phyloP scores from a whole-genome alignment of 257 asterid species.

The Cinchona pubescens region DNA sequence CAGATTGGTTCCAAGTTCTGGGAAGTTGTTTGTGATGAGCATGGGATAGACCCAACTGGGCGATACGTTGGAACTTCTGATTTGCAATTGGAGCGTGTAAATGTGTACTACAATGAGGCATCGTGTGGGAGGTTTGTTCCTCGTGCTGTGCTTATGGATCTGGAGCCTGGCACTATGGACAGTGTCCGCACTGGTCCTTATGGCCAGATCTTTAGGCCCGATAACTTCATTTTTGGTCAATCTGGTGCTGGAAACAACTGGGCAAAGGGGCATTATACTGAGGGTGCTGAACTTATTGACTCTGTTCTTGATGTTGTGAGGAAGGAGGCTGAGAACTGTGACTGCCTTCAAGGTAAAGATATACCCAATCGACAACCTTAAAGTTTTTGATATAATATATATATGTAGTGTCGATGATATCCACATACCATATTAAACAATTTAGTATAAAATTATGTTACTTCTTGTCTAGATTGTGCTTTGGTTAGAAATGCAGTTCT shows the following conservation, averaged over 20 bases:
- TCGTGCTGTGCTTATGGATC: slow-evolving; percentile 94
- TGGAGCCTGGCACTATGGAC: slow-evolving; percentile 96
- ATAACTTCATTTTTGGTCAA: slow-evolving; percentile 77
- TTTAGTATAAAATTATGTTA: neutral
- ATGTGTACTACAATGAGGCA: slow-evolving; percentile 84
- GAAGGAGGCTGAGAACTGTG: slow-evolving; percentile 83
- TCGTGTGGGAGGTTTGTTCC: slow-evolving; percentile 92
- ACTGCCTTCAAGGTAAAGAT: slow-evolving; percentile 73
- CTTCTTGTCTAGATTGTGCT: neutral
- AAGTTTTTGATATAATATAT: neutral
- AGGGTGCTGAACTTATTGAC: slow-evolving; percentile 87
- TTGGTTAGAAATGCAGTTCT: neutral
- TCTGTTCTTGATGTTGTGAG: slow-evolving; percentile 84
- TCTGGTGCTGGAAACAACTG: slow-evolving; percentile 91
- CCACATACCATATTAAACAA: neutral
- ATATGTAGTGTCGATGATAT: neutral
- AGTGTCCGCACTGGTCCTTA: slow-evolving; percentile 83
- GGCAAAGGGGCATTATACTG: slow-evolving; percentile 87
- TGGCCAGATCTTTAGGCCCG: slow-evolving; percentile 85
- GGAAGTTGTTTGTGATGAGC: slow-evolving; percentile 93
- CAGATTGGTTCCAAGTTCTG: slow-evolving; percentile 90
- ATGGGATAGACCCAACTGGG: slow-evolving; percentile 83
- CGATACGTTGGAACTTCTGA: slow-evolving; percentile 80
- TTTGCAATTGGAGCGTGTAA: slow-evolving; percentile 84
- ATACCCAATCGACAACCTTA: neutral